Evolutionary conservation across 2,329 filamentous ascomycete species (phyloP).

Genomic region (Fonsecaea erecta): DNA sequence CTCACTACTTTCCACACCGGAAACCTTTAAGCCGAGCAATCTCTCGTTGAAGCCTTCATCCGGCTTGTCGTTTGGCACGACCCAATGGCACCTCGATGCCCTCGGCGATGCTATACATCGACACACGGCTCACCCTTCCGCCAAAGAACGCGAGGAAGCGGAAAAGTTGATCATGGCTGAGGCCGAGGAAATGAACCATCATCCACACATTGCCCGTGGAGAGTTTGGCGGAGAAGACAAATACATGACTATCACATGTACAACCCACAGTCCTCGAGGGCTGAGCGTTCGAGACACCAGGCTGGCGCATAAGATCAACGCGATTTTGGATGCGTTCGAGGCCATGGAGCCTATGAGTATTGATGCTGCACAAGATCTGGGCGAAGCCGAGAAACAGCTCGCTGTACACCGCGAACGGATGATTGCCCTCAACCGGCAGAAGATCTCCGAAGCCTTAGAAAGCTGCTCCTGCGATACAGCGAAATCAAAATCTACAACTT

Average conservation of each 20-base stretch:
- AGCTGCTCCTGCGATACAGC: constrained; percentile 23
- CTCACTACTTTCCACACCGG: constrained; percentile 17
- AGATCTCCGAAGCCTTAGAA: constrained; percentile 26
- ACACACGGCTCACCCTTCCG: constrained; percentile 22
- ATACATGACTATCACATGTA: constrained; percentile 36
- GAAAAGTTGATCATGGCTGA: constrained; percentile 23
- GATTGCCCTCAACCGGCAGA: constrained; percentile 22
- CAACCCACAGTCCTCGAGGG: constrained; percentile 36
- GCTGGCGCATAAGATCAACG: constrained; percentile 31
- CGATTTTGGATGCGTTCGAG: constrained; percentile 16
- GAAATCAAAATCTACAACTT: not conserved
- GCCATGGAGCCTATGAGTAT: not conserved
- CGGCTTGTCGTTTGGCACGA: constrained; percentile 15
- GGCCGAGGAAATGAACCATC: constrained; percentile 34
- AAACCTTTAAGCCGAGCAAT: not conserved
- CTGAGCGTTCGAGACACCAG: constrained; percentile 35
- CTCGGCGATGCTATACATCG: constrained; percentile 34
- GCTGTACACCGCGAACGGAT: constrained; percentile 11
- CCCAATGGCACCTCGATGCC: constrained; percentile 34
- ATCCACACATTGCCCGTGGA: constrained; percentile 34
- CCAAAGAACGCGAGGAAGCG: constrained; percentile 18
- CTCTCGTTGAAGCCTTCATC: not conserved
- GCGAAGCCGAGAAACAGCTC: constrained; percentile 6
- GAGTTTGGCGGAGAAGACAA: constrained; percentile 7
- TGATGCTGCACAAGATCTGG: not conserved